A percentile compares a stretch with the other conserved stretches of the same genome.
phyloP scores from a whole-genome alignment of 2,329 filamentous ascomycete genomes.

The Calonectria pteridis region DNA sequence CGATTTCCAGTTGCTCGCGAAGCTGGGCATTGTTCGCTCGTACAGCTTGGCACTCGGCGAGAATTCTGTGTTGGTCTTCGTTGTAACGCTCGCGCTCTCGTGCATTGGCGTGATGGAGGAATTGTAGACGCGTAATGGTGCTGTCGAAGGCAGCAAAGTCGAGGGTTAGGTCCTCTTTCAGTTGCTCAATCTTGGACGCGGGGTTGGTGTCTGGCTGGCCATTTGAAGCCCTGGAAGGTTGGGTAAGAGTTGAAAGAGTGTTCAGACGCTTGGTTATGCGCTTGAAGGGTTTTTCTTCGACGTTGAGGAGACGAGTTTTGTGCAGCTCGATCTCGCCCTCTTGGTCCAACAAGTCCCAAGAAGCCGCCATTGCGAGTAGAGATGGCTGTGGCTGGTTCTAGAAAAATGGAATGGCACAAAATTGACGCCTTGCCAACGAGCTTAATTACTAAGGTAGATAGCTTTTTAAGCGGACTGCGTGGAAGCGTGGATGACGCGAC shows the following conservation, averaged over 20 bases:
- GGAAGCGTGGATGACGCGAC: neutral
- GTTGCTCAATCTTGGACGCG: slow-evolving; percentile 69
- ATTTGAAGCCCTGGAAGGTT: slow-evolving; percentile 48
- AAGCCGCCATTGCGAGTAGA: slow-evolving; percentile 52
- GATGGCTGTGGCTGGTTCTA: neutral
- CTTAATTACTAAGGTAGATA: neutral
- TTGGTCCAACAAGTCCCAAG: slow-evolving; percentile 78
- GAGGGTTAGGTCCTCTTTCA: slow-evolving; percentile 85
- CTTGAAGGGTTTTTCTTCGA: slow-evolving; percentile 94
- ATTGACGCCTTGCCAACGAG: neutral
- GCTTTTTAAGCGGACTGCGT: neutral
- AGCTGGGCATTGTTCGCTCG: slow-evolving; percentile 80
- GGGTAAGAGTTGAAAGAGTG: slow-evolving; percentile 71
- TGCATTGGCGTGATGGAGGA: slow-evolving; percentile 85
- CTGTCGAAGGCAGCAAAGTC: slow-evolving; percentile 92
- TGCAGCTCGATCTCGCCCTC: slow-evolving; percentile 87
- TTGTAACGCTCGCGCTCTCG: slow-evolving; percentile 87
- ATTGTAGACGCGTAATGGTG: slow-evolving; percentile 88
- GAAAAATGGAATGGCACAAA: neutral
- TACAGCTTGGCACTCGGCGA: slow-evolving; percentile 82
- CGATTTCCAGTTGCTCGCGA: slow-evolving; percentile 80
- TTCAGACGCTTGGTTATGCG: slow-evolving; percentile 87
- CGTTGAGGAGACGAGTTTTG: slow-evolving; percentile 85
- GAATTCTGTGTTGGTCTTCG: slow-evolving; percentile 82
- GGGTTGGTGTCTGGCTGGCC: slow-evolving; percentile 58